phyloP scores from a whole-genome alignment of 495 filamentous ascomycete species.

The Penicillium robsamsonii region DNA sequence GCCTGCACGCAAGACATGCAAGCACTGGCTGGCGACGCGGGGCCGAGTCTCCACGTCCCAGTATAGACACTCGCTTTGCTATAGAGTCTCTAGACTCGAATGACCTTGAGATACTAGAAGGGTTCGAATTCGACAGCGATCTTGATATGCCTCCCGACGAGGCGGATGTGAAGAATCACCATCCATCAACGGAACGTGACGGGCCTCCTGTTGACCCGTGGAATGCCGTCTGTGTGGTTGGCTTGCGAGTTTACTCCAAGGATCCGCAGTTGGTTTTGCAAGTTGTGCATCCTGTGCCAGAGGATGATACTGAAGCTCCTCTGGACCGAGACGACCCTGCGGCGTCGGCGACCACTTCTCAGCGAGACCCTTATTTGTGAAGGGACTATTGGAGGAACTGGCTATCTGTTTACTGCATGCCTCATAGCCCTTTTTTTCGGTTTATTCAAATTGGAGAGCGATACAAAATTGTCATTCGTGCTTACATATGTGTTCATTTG shows the following conservation, averaged over 20 bases:
- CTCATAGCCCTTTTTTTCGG: background rate
- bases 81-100: constrained; percentile 22
- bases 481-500: background rate
- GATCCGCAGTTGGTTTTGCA: constrained; percentile 53
- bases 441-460: background rate
- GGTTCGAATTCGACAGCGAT: constrained; percentile 50
- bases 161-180: constrained; percentile 7
- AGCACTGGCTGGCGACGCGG: constrained; percentile 12
- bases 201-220: constrained; percentile 57
- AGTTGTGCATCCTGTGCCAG: constrained; percentile 52
- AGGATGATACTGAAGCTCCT: constrained; percentile 47
- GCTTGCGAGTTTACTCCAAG: constrained; percentile 69
- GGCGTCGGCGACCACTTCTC: constrained; percentile 33
- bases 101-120: constrained; percentile 38
- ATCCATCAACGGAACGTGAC: constrained; percentile 1
- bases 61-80: constrained; percentile 29
- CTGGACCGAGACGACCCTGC: constrained; percentile 57
- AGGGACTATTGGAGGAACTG: constrained; percentile 22
- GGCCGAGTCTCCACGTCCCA: constrained; percentile 27
- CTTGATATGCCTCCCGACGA: constrained; percentile 46
- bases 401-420: background rate
- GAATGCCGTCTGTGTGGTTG: constrained; percentile 83
- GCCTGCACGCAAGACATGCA: constrained; percentile 20
- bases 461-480: background rate
- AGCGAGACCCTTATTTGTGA: constrained; percentile 14